Conservation (phyloP, 164 flowering plant species). For the Umbilicus rupestris region DNA sequence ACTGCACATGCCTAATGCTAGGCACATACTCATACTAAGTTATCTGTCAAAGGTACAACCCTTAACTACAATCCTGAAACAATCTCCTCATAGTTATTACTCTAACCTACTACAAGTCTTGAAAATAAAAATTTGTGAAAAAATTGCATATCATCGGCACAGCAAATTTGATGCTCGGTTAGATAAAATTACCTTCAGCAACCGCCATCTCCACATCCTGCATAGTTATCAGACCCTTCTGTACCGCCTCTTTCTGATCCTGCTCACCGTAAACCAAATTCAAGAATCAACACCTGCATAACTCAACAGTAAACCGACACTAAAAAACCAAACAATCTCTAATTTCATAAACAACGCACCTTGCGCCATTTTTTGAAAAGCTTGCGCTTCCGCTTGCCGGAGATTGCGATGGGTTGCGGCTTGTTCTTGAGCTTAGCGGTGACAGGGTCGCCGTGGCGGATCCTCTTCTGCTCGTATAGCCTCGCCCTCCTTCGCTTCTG, state of each 20-base stretch:
- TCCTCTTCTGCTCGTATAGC: slow-evolving; percentile 42
- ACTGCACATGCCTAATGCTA: too few species aligned
- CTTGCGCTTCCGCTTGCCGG: slow-evolving; percentile 91
- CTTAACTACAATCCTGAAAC: background rate
- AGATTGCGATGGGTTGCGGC: slow-evolving; percentile 38
- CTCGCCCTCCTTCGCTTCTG: slow-evolving; percentile 57
- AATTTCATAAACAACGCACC: slow-evolving; percentile 20
- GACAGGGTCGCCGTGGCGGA: slow-evolving; percentile 59
- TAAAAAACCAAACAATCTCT: background rate
- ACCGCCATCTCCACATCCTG: slow-evolving; percentile 72
- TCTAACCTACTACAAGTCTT: too few species aligned
- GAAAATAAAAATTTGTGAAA: background rate
- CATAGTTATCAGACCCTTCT: slow-evolving; percentile 57
- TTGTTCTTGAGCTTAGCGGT: slow-evolving; percentile 56
- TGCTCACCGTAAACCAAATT: slow-evolving; percentile 15
- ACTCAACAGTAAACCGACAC: background rate
- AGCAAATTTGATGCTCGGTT: background rate
- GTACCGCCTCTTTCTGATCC: slow-evolving; percentile 75
- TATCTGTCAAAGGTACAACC: too few species aligned
- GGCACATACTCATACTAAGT: too few species aligned
- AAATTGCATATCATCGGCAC: too few species aligned
- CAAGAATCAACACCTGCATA: background rate
- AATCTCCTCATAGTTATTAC: background rate
- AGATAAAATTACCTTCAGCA: slow-evolving; percentile 40
- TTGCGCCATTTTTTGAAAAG: slow-evolving; percentile 75